Base-by-base conservation (phyloP, 306 rosid species). In the Acmispon strigosus region DNA sequence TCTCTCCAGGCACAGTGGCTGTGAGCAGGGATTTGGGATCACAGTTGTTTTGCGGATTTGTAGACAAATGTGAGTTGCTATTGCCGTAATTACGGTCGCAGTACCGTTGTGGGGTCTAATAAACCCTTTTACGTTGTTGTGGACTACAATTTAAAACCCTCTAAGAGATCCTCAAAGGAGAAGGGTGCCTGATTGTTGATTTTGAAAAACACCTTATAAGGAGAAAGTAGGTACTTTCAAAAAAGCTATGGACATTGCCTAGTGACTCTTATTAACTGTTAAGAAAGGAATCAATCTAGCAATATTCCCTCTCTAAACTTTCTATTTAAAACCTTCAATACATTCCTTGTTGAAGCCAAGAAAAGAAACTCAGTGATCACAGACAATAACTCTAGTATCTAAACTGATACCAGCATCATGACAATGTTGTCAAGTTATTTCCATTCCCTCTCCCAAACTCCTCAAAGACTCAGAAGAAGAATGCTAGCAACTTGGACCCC, bases 401-500 rank as follows among this genome's bases (percentile, higher is more conserved):
- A 54, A 50, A 72, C 44, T 64, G 59, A 77, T 64, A 42, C 72
- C 70, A 85, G 43, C 68, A 60, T 24, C 72, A 74, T 55, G 73
- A 65, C 69, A 73, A 86, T 53, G 78, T 72, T 86, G 62, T 78
- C 89, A 24, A 83, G 51, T 13, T 93, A 86, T 76, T 76, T 93
- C 76, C 80, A 81, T 55, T 85, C 94, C 29, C 88, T 93, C 14
- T 75, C 83, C 53, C 98, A 88, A 78, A 93, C 97, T 4, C 98
- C 97, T 10, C 92, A 88, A 17, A 82, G 92, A 52, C 92, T 93
- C 0, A 83, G 85, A 52, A 90, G 71, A 80, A 83, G 98, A 87
- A 87, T 90, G 94, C 84, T 90, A 18, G 97, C 98, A 12, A 89
- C 96, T 1, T 90, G 94, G 97, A 93, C 98, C 24, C 97, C 96